Base-by-base conservation (phyloP, 768 basidiomycete genomes). In the Mycena haematopus region DNA sequence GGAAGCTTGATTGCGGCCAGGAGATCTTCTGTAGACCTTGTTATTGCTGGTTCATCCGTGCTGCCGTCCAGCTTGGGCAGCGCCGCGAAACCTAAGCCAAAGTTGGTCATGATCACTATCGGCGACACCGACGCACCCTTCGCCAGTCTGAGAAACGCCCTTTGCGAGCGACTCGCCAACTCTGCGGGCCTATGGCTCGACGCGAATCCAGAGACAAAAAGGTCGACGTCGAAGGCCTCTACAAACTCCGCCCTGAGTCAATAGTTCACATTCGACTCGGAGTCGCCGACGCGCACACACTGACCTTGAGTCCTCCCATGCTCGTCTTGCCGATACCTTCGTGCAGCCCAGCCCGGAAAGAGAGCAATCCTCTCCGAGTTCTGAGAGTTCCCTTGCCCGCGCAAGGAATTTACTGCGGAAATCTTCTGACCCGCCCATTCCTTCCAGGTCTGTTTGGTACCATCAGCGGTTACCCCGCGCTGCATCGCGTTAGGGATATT, bases 291-390 rank as follows among this genome's bases (percentile, higher is more conserved):
- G n/a, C n/a, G n/a, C n/a, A 19, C 69, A 40, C 21, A 76, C 74
- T 65, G 52, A 74, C 76, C 69, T 68, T 72, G 70, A 50, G 53
- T 59, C 44, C 69, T 58, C 21, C 44, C 65, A 19, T 22, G 54
- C 51, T 45, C 67, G 42, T 64, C 66, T 49, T 60, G 68, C 17
- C 65, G 73, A 69, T 84, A 86, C 29, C 83, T 75, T 54, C 84
- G 78, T 7, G 83, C 81, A 2, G 92, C 93, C 91, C 92, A 95
- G 2, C 93, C 91, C 6, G 93, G 93, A 75, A 94, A 93, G 24
- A 93, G 70, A 19, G 80, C 78, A 3, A 90, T 69, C 42, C 78
- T 78, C 66, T 90, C 87, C 19, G 60, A 56, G 36, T 49, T 50
- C 42, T 49, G 56, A 11, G 58, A 33, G 70, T 67, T 17, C 56